phyloP scores from a whole-genome alignment of 2,329 filamentous ascomycete species.

The Fusarium ambrosium region DNA sequence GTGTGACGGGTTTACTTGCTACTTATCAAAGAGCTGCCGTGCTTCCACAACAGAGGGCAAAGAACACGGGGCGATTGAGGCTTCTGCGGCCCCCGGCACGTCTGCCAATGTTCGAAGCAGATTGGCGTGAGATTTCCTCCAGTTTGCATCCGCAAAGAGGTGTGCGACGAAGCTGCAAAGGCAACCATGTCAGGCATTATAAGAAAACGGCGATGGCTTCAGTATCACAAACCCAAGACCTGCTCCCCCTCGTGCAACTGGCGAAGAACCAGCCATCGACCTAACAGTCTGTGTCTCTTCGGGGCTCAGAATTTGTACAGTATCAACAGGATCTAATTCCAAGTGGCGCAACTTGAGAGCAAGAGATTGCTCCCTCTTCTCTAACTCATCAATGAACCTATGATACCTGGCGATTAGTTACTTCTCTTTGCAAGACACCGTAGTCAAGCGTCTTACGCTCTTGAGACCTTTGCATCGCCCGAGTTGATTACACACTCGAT shows the following conservation, averaged over 20 bases:
- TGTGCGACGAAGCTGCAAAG: slow-evolving; percentile 22
- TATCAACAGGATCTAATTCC: background rate
- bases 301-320: slow-evolving; percentile 9
- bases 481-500: slow-evolving; percentile 14
- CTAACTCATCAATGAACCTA: slow-evolving; percentile 18
- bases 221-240: slow-evolving; percentile 11
- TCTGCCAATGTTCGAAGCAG: slow-evolving; percentile 17
- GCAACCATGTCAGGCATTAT: background rate
- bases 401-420: background rate
- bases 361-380: slow-evolving; percentile 17
- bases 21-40: slow-evolving; percentile 18
- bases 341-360: slow-evolving; percentile 1
- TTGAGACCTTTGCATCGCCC: background rate
- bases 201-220: background rate
- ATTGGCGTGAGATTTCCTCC: slow-evolving; percentile 21
- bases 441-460: background rate
- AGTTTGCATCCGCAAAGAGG: slow-evolving; percentile 9
- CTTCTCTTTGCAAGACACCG: fast-evolving
- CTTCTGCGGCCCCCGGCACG: slow-evolving; percentile 4
- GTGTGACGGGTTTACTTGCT: background rate
- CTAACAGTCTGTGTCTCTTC: slow-evolving; percentile 22
- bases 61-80: slow-evolving; percentile 5
- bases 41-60: slow-evolving; percentile 11
- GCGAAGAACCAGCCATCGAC: slow-evolving; percentile 22
- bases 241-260: slow-evolving; percentile 11